Percentiles rank a stretch among this genome's conserved stretches.
phyloP scores from a whole-genome alignment of 148 eudicot genomes.

The Silene conica region DNA sequence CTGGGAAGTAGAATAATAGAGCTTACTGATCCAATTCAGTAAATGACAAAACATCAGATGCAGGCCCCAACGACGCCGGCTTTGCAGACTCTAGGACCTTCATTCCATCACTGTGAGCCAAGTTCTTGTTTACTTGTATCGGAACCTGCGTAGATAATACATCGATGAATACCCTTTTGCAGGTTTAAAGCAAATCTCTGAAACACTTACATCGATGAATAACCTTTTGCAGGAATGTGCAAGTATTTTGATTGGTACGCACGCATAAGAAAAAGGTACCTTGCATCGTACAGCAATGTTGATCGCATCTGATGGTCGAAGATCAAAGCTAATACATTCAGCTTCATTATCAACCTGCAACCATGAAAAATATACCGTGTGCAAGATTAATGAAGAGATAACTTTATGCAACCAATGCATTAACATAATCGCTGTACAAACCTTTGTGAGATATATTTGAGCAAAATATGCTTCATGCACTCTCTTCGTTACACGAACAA shows the following conservation, averaged over 20 bases:
- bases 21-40: slow-evolving; percentile 74
- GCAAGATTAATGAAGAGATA: not conserved
- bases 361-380: not conserved
- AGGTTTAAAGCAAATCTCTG: slow-evolving; percentile 1
- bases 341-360: slow-evolving; percentile 62
- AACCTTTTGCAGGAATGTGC: not conserved
- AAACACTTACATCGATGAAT: not conserved
- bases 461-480: slow-evolving; percentile 94
- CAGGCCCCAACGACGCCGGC: slow-evolving; percentile 31
- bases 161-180: not conserved
- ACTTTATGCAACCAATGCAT: not conserved
- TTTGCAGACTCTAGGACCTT: slow-evolving; percentile 64
- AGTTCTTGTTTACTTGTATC: slow-evolving; percentile 81
- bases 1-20: not conserved
- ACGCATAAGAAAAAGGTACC: slow-evolving; percentile 47
- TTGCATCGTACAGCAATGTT: slow-evolving; percentile 99
- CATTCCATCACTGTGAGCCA: slow-evolving; percentile 92
- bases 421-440: slow-evolving; percentile 13
- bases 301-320: slow-evolving; percentile 95
- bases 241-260: not conserved
- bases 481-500: slow-evolving; percentile 91
- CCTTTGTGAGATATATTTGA: slow-evolving; percentile 73
- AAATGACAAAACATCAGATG: slow-evolving; percentile 51
- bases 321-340: slow-evolving; percentile 74
- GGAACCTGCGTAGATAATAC: slow-evolving; percentile 54